These are phyloP conservation scores for Fusarium euwallaceae DNA, from an alignment of 2,329 filamentous ascomycete genomes.

Conservation along the genomic window DNA sequence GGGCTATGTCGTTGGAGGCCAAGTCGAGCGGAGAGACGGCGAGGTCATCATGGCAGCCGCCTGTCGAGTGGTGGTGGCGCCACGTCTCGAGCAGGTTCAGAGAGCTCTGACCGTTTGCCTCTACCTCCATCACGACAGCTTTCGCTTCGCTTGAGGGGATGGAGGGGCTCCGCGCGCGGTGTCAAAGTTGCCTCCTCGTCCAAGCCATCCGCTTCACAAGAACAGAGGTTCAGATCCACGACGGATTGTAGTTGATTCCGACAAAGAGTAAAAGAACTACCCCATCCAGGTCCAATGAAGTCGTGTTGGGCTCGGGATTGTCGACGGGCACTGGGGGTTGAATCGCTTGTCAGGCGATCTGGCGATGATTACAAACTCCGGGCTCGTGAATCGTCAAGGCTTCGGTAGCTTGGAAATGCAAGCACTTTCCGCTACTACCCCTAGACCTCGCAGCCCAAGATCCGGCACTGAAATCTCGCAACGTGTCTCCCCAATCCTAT, in stretches of 20 bases:
- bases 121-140: conserved; percentile 46
- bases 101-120: conserved; percentile 41
- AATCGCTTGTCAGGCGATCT: conserved; percentile 14
- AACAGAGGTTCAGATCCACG: conserved; percentile 14
- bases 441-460: not conserved
- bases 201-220: conserved; percentile 41
- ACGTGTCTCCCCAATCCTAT: not conserved
- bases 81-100: conserved; percentile 43
- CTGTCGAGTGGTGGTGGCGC: conserved; percentile 31
- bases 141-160: conserved; percentile 37
- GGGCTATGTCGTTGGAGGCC: conserved; percentile 26
- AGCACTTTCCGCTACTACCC: not conserved
- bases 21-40: conserved; percentile 36
- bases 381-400: not conserved
- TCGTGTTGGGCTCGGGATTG: conserved; percentile 1
- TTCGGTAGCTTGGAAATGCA: conserved; percentile 11
- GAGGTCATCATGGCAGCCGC: conserved; percentile 42
- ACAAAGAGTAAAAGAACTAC: not conserved
- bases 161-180: conserved; percentile 35
- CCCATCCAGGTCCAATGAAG: conserved; percentile 17
- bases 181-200: conserved; percentile 33
- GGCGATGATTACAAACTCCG: conserved; percentile 23
- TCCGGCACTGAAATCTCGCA: conserved; percentile 6
- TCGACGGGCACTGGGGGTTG: not conserved
- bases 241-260: not conserved